Evolutionary conservation across 371 early-diverging fungal species (phyloP).

Genomic region (Lichtheimia hyalospora): DNA sequence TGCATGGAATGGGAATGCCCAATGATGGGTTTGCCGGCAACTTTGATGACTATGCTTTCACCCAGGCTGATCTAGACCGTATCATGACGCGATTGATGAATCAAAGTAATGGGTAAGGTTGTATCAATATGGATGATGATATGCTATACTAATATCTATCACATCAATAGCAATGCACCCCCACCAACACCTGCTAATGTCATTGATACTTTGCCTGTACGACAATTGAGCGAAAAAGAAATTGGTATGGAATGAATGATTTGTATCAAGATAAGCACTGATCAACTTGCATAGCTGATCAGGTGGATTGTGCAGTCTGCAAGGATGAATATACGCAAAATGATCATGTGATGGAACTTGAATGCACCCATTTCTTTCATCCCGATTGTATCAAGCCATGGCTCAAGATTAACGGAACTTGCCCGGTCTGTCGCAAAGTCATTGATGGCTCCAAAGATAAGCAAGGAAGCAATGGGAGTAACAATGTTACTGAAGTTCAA

Average conservation of each 20-base stretch:
- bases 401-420: constrained; percentile 84
- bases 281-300: constrained; percentile 27
- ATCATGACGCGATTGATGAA: constrained; percentile 83
- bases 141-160: background rate
- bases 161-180: constrained; percentile 49
- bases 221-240: constrained; percentile 52
- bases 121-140: background rate
- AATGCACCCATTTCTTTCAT: constrained; percentile 87
- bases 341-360: constrained; percentile 63
- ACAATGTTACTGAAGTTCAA: background rate
- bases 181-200: constrained; percentile 69
- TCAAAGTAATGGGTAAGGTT: constrained; percentile 53
- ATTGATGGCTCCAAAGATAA: background rate
- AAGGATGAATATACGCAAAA: constrained; percentile 69
- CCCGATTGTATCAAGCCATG: constrained; percentile 86
- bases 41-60: constrained; percentile 66
- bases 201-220: constrained; percentile 51
- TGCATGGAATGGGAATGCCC: constrained; percentile 2
- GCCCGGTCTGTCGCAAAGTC: constrained; percentile 66
- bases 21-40: constrained; percentile 45
- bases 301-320: constrained; percentile 76
- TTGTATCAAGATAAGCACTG: constrained; percentile 2
- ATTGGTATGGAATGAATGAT: constrained; percentile 25
- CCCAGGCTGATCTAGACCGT: constrained; percentile 66
- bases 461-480: constrained; percentile 7